Percentiles rank a stretch among this genome's conserved stretches.
These are phyloP conservation scores for Aspergillus candidus DNA, from an alignment of 2,329 filamentous ascomycete species.

Conservation along the genomic window DNA sequence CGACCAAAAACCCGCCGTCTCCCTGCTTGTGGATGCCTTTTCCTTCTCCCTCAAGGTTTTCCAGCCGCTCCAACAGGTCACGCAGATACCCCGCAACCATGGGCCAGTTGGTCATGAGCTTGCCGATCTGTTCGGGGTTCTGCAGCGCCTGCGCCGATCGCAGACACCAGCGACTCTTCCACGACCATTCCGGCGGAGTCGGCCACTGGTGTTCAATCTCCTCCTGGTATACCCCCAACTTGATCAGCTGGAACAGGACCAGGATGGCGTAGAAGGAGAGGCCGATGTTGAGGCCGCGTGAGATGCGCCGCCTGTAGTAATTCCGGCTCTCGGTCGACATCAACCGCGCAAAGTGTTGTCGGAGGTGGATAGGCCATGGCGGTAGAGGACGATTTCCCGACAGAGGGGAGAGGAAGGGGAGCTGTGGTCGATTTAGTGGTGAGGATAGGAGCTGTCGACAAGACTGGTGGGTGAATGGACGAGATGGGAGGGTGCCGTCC, in stretches of 20 bases:
- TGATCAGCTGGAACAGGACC: constrained; percentile 54
- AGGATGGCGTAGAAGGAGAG: constrained; percentile 65
- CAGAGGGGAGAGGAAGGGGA: constrained; percentile 59
- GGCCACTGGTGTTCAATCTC: constrained; percentile 68
- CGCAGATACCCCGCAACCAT: constrained; percentile 56
- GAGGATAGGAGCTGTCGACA: constrained; percentile 48
- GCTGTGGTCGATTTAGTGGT: constrained; percentile 52
- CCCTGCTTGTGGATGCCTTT: constrained; percentile 54
- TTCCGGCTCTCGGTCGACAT: constrained; percentile 66
- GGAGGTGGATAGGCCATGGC: constrained; percentile 49
- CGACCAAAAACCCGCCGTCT: constrained; percentile 48
- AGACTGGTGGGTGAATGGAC: constrained; percentile 55
- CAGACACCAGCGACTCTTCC: constrained; percentile 61
- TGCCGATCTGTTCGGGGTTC: constrained; percentile 50
- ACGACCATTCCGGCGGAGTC: constrained; percentile 76
- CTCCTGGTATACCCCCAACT: constrained; percentile 66
- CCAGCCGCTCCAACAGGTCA: constrained; percentile 59
- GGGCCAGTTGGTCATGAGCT: constrained; percentile 61
- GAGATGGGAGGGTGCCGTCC: constrained; percentile 22
- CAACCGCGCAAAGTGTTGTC: constrained; percentile 57
- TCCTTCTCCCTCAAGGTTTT: constrained; percentile 64
- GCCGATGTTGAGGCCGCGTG: constrained; percentile 63
- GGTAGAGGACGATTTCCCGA: constrained; percentile 41
- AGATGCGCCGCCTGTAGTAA: constrained; percentile 45
- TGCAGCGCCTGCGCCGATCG: constrained; percentile 59